These are phyloP conservation scores for Neoboletus subvelutipes DNA, from an alignment of 768 basidiomycete species.

Conservation along the genomic window DNA sequence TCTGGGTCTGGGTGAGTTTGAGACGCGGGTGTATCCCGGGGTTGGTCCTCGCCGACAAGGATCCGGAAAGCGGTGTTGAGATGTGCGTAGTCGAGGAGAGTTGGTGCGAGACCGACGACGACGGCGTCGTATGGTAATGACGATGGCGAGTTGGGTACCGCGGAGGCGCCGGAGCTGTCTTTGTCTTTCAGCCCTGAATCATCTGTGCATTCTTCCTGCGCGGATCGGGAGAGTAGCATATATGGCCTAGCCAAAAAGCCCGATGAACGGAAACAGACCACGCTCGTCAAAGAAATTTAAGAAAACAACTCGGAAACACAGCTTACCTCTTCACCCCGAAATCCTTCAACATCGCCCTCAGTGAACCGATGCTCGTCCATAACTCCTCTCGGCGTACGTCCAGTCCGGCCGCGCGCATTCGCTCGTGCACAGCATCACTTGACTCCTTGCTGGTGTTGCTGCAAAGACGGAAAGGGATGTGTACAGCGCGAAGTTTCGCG, in stretches of 20 bases:
- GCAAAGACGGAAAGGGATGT: conserved; percentile 52
- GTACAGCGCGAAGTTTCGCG: conserved; percentile 29
- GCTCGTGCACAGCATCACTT: conserved; percentile 39
- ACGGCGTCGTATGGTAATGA: conserved; percentile 49
- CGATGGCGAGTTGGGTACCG: neutral
- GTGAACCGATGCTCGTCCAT: conserved; percentile 65
- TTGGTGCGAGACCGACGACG: conserved; percentile 61
- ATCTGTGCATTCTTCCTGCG: conserved; percentile 40
- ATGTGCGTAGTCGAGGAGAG: conserved; percentile 47
- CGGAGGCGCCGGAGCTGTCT: neutral
- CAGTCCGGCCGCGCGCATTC: conserved; percentile 51
- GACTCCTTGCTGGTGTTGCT: conserved; percentile 74
- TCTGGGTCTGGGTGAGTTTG: neutral
- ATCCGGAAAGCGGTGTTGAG: conserved; percentile 70
- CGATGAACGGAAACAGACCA: neutral
- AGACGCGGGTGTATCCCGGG: neutral
- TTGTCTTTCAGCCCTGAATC: too few species aligned
- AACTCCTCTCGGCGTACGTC: conserved; percentile 44
- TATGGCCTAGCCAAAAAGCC: conserved; percentile 40
- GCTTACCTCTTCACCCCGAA: conserved; percentile 40
- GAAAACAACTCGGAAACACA: too few species aligned
- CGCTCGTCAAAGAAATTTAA: neutral
- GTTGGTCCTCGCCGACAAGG: conserved; percentile 43
- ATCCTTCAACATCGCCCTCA: conserved; percentile 44
- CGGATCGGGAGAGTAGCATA: conserved; percentile 53